Evolutionary conservation across 164 flowering plant genomes (phyloP), one percentile per base, ranked within the genome.

Genomic region (Magnolia officinalis): DNA sequence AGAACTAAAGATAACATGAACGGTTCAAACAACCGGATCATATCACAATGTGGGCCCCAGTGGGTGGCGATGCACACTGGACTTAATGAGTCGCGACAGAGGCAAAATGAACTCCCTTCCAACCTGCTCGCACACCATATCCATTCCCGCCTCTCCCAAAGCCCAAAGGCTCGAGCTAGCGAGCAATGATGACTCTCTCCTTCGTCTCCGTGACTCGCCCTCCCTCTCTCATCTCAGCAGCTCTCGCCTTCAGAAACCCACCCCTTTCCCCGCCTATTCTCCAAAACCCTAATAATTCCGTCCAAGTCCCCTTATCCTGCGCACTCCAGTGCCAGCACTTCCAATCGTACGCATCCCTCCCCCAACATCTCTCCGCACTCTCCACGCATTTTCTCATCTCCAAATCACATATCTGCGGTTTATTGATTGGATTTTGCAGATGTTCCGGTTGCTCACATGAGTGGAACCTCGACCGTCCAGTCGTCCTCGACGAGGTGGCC

Each of bases 371-470:
- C n/a, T 59, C 52, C 45, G 0, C 45, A 37, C 45, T n/a, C 31
- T 67, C 50, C 45, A 10, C 13, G 75, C 49, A 8, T 51, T 26
- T 26, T 20, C 55, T 8, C 29, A 18, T 18, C 52, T 80, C 23
- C 11, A 7, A 3, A 8, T 61, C 51, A 49, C 37, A 10, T n/a
- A 0, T 20, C 4, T 31, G 61, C 50, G n/a, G 45, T 26, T 73
- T 63, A 4, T 37, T 26, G 59, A 2, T 20, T 19, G 37, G 8
- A 64, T 67, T 50, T 76, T 74, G 80, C 85, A 94, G 98, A 78
- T 94, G 97, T 82, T 92, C 99, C 1, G 99, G 98, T 10, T 95
- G 98, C 67, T 84, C 92, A 0, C 95, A 89, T 23, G 94, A 92
- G 87, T 75, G 82, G 81, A 83, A 89, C 79, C 94, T 95, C 50